A percentile compares a stretch with the other conserved stretches of the same genome.
Conservation (phyloP, 2,329 filamentous ascomycete species). For the Bipolaris victoriae region DNA sequence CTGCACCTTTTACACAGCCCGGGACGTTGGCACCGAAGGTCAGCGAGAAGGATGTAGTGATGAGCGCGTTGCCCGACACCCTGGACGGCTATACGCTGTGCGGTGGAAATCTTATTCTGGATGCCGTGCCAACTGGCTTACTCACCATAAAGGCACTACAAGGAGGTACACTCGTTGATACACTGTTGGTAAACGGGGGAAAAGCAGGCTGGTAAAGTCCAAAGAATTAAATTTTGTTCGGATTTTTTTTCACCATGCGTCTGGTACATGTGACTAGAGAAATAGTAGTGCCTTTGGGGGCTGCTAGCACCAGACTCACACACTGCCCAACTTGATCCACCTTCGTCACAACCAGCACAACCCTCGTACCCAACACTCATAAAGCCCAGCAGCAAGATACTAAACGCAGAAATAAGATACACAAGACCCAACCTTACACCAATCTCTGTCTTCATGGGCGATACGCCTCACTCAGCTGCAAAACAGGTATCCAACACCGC, state of each 20-base stretch:
- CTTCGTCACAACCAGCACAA: background rate
- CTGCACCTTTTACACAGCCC: background rate
- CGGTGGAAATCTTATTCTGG: background rate
- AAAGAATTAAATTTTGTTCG: background rate
- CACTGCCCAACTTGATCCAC: background rate
- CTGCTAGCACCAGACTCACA: background rate
- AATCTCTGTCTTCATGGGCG: too few species aligned
- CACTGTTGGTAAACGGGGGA: conserved; percentile 1
- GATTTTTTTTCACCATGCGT: background rate
- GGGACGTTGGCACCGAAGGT: conserved; percentile 4
- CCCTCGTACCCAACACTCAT: background rate
- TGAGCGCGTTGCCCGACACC: background rate
- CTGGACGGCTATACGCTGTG: background rate
- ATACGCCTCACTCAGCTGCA: too few species aligned
- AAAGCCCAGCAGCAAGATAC: conserved; percentile 36
- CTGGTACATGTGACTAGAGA: background rate
- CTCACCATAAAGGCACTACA: background rate
- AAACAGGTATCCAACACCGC: too few species aligned
- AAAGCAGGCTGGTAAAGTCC: background rate
- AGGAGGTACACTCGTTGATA: background rate
- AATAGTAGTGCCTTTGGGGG: background rate
- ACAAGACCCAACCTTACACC: conserved; percentile 43
- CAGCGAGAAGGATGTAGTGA: background rate
- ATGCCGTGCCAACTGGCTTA: background rate
- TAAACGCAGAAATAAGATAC: conserved; percentile 53